Conservation (phyloP, 2,329 filamentous ascomycete genomes). For the Emergomyces orientalis region DNA sequence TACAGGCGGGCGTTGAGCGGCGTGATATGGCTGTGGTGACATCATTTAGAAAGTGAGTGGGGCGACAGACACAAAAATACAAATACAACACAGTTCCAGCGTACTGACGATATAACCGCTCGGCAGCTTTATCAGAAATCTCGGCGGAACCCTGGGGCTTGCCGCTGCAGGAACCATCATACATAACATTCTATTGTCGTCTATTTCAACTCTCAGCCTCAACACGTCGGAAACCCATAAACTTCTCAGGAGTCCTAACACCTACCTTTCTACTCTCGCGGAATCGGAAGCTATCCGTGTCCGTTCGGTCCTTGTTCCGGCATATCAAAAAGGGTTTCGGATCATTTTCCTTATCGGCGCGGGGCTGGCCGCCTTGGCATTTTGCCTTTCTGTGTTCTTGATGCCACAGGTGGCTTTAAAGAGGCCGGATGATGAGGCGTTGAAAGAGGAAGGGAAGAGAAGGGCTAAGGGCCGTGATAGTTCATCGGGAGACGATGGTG, state of each 20-base stretch:
- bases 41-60: conserved; percentile 27
- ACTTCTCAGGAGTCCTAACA: conserved; percentile 25
- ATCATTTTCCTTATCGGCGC: conserved; percentile 35
- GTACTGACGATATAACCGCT: conserved; percentile 2
- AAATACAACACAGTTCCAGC: background rate
- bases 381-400: conserved; percentile 25
- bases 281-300: conserved; percentile 16
- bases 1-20: conserved; percentile 34
- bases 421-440: conserved; percentile 10
- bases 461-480: background rate
- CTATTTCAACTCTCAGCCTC: conserved; percentile 22
- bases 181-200: conserved; percentile 22
- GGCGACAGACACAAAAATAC: background rate
- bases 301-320: conserved; percentile 25
- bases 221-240: conserved; percentile 17
- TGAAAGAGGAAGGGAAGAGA: conserved; percentile 11
- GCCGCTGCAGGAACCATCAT: conserved; percentile 34
- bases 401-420: conserved; percentile 31
- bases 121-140: conserved; percentile 33
- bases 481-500: background rate
- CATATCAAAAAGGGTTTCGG: conserved; percentile 32
- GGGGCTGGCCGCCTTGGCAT: conserved; percentile 28
- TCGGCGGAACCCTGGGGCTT: conserved; percentile 34
- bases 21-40: conserved; percentile 36
- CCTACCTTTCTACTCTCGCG: conserved; percentile 23